Conservation (phyloP, 73 alveolate genomes). For the Tetrahymena elliotti region DNA sequence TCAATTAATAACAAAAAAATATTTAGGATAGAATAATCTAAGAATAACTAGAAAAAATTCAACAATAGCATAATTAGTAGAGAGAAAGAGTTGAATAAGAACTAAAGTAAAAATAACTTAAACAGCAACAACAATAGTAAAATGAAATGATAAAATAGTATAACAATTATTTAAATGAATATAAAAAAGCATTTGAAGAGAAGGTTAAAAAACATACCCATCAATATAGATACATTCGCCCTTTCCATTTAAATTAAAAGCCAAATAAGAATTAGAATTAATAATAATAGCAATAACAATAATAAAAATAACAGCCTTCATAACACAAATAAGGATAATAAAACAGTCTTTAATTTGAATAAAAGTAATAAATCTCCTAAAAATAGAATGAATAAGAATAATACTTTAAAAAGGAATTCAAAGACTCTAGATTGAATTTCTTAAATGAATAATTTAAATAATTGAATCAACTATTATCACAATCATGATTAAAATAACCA, state of each 20-base stretch:
- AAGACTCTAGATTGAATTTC: neutral
- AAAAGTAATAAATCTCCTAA: neutral
- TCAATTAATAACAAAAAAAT: too few species aligned
- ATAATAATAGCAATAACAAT: too few species aligned
- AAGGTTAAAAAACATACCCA: neutral
- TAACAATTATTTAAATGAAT: neutral
- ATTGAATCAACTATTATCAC: neutral
- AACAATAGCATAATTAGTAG: neutral
- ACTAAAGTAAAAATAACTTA: neutral
- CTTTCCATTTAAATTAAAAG: neutral
- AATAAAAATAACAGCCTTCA: neutral
- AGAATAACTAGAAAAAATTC: too few species aligned
- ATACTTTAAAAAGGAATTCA: neutral
- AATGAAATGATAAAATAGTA: neutral
- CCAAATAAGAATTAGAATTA: too few species aligned
- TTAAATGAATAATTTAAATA: neutral
- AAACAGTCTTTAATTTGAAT: neutral
- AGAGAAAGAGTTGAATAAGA: too few species aligned
- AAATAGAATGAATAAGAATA: neutral
- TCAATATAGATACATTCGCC: neutral
- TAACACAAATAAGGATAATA: neutral
- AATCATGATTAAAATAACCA: neutral
- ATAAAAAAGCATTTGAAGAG: neutral
- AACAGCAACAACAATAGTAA: too few species aligned
- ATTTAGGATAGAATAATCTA: too few species aligned